Base-by-base conservation (phyloP, 164 flowering plant genomes). In the Tetrastigma voinierianum region DNA sequence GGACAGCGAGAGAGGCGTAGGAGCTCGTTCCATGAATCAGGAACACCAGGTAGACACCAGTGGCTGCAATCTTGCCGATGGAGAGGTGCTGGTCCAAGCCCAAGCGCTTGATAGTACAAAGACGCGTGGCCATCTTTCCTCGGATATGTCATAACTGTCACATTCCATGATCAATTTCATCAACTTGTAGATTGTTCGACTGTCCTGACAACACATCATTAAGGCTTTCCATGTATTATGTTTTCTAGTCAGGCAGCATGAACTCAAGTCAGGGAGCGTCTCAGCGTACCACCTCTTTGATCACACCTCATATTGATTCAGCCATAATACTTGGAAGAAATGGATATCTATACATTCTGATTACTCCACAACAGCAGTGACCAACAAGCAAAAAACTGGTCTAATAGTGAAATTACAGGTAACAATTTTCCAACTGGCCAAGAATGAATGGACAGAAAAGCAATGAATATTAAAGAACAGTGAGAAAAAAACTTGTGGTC, bases 21-120 rank as follows among this genome's bases (percentile, higher is more conserved):
- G 43, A 90, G 87, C 70, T 88, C 96, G 62, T 88, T 90, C 96
- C 92, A 89, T n/a, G 87, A 40, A 73, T 89, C 96, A 9, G 96
- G 93, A 10, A 90, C 87, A 14, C 94, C 94, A 8, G 96, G 96
- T 14, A 90, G 70, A 76, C 96, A 88, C 91, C 96, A 90, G 62
- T 90, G 96, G 76, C 96, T 90, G 72, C 94, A 88, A 66, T 88
- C 96, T 73, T 90, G 93, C 51, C 82, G 77, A 62, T 80, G 78
- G 10, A 83, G 59, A 65, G 90, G 65, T 12, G 84, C 89, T 17
- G 79, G 82, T 9, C 82, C 83, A 1, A 0, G 40, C 7, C 65
- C 63, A 4, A 84, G 80, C 13, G 81, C 87, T 11, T 73, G 55
- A 67, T 81, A 81, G 56, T 87, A 87, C 67, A 90, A 7, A 10